Evolutionary conservation across 192 early-diverging fungal species (phyloP).

Genomic region (Mortierella antarctica): DNA sequence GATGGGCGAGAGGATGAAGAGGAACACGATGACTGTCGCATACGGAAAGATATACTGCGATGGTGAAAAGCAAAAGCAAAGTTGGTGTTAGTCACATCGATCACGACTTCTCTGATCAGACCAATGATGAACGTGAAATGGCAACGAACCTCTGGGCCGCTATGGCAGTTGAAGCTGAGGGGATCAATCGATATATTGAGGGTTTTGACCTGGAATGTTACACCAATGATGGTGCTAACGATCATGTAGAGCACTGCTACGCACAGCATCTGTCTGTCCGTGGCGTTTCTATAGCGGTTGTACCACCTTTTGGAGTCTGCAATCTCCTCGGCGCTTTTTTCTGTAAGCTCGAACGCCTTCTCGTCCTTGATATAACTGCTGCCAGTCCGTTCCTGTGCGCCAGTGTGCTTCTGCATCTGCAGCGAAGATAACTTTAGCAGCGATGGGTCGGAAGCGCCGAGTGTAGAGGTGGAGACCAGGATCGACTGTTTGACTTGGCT

Average conservation of each 20-base stretch:
- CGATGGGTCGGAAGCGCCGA: neutral
- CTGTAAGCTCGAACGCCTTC: slow-evolving; percentile 13
- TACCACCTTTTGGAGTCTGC: slow-evolving; percentile 36
- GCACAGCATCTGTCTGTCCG: slow-evolving; percentile 32
- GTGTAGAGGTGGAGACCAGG: neutral
- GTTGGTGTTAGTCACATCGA: neutral
- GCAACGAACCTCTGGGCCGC: slow-evolving; percentile 21
- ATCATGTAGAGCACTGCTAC: slow-evolving; percentile 13
- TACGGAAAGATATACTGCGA: slow-evolving; percentile 27
- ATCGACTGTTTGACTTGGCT: neutral
- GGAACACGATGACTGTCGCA: slow-evolving; percentile 34
- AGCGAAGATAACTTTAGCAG: neutral
- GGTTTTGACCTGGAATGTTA: slow-evolving; percentile 1
- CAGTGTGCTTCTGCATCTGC: neutral
- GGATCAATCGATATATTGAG: slow-evolving; percentile 2
- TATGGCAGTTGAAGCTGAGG: slow-evolving; percentile 11
- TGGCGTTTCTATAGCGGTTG: slow-evolving; percentile 30
- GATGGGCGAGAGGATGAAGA: slow-evolving; percentile 59
- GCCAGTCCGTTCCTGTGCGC: too few relatives aligned
- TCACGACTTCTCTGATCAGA: neutral
- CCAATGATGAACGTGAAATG: neutral
- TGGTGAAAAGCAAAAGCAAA: neutral
- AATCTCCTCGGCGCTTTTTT: slow-evolving; percentile 10
- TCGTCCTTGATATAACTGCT: neutral
- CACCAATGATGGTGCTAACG: slow-evolving; percentile 2